These are phyloP conservation scores for Pseudogymnoascus pannorum DNA, from an alignment of 2,329 filamentous ascomycete species.

Conservation along the genomic window DNA sequence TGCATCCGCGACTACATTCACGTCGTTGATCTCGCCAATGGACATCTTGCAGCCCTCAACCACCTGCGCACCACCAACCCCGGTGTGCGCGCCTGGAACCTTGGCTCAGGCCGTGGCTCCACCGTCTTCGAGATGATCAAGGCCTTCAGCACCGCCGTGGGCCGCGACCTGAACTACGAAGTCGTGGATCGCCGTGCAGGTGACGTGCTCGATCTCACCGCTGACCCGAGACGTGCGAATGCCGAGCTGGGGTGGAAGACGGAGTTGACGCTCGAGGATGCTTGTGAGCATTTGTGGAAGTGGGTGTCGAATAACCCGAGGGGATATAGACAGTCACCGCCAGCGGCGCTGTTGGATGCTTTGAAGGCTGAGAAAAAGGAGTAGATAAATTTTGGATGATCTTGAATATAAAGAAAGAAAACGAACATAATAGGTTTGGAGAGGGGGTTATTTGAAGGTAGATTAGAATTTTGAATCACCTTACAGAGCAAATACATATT, in stretches of 20 bases:
- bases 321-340: constrained; percentile 89
- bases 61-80: constrained; percentile 78
- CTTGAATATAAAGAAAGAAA: background rate
- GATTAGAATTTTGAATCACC: background rate
- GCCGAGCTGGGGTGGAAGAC: constrained; percentile 89
- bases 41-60: constrained; percentile 83
- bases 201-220: constrained; percentile 90
- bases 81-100: constrained; percentile 91
- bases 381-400: background rate
- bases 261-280: constrained; percentile 81
- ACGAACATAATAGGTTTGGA: background rate
- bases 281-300: constrained; percentile 88
- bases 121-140: constrained; percentile 98
- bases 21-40: constrained; percentile 79
- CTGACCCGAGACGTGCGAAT: constrained; percentile 82
- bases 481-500: background rate
- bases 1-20: constrained; percentile 98
- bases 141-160: constrained; percentile 82
- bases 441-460: background rate
- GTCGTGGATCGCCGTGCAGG: constrained; percentile 75
- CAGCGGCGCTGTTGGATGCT: constrained; percentile 66
- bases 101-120: constrained; percentile 88
- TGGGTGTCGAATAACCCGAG: constrained; percentile 97
- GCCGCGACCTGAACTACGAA: constrained; percentile 78
- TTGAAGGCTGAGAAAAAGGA: constrained; percentile 37